Base-by-base conservation (phyloP, 2,329 filamentous ascomycete genomes). In the Lachnellula arida region DNA sequence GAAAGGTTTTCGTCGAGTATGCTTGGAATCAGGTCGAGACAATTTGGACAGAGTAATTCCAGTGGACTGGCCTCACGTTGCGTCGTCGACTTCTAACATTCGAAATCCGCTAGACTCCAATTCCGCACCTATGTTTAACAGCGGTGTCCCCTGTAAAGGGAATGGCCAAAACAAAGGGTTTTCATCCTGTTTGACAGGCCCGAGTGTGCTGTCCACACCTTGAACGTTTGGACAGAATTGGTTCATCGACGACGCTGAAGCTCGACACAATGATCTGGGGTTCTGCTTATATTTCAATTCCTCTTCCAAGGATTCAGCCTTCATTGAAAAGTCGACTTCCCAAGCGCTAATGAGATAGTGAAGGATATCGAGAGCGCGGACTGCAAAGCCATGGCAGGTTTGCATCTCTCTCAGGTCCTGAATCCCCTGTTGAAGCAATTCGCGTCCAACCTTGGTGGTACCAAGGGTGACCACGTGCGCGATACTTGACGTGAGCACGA, bases 401-500 rank as follows among this genome's bases (percentile, higher is more conserved):
- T 78, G 77, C 83, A 86, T 86, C 62, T 84, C 80, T 1, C 77
- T 77, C 15, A 86, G 71, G 58, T 84, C 80, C 2, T 76, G 69
- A 35, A 86, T 81, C 12, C 81, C 81, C 53, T 81, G 78, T 9
- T 70, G 74, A 35, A 86, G 1, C 76, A 71, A 34, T 76, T 67
- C 60, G 1, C 76, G 9, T 67, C 57, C 59, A 2, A 69, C 58
- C 4, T 65, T 60, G 8, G 68, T 57, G 11, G 63, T 35, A 66
- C 63, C 66, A 3, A 63, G 25, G 0, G 57, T 57, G 5, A 67
- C 58, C 9, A 67, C 55, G 42, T 70, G 67, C 0, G 58, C 58
- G 28, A 69, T 65, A 46, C 54, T 61, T 4, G 65, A 59, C 3
- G 65, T 60, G 17, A 70, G 63, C 0, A 70, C 60, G 35, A 70